These are phyloP conservation scores for Alloascoidea hylecoeti DNA, from an alignment of 805 yeast genomes.

Conservation along the genomic window DNA sequence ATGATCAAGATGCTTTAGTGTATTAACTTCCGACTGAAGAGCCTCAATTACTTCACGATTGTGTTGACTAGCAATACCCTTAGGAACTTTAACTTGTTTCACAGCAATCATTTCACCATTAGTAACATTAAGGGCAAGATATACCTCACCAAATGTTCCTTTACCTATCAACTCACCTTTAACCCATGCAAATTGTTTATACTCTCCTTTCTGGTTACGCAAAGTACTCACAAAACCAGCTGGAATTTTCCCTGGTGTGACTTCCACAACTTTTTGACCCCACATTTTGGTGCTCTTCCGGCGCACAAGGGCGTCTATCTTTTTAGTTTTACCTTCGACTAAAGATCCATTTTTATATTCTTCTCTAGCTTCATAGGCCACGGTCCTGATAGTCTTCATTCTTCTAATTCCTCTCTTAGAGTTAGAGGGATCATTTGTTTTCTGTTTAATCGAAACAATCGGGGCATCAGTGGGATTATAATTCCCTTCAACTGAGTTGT, in stretches of 20 bases:
- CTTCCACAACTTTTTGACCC: conserved; percentile 75
- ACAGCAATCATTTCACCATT: conserved; percentile 88
- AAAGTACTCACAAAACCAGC: neutral
- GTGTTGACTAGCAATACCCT: conserved; percentile 24
- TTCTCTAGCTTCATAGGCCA: conserved; percentile 62
- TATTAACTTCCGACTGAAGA: conserved; percentile 61
- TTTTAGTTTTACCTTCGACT: neutral
- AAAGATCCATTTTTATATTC: conserved; percentile 22
- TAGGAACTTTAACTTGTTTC: conserved; percentile 56
- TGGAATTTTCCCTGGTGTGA: conserved; percentile 41
- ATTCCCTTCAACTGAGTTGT: neutral
- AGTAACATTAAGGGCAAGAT: conserved; percentile 63
- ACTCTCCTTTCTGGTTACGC: conserved; percentile 38
- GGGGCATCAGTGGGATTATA: neutral
- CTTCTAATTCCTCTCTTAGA: conserved; percentile 17
- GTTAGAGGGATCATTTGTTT: conserved; percentile 3
- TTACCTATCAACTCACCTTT: conserved; percentile 77
- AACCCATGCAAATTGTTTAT: conserved; percentile 56
- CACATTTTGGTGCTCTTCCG: conserved; percentile 71
- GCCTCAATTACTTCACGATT: conserved; percentile 49
- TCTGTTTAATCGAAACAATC: conserved; percentile 4
- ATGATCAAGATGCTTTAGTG: conserved; percentile 70
- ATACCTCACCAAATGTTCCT: conserved; percentile 84
- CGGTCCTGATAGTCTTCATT: conserved; percentile 68
- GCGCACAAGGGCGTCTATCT: conserved; percentile 24